Evolutionary conservation across 1,284 basidiomycete genomes (phyloP).

Genomic region (Microbotryum intermedium): DNA sequence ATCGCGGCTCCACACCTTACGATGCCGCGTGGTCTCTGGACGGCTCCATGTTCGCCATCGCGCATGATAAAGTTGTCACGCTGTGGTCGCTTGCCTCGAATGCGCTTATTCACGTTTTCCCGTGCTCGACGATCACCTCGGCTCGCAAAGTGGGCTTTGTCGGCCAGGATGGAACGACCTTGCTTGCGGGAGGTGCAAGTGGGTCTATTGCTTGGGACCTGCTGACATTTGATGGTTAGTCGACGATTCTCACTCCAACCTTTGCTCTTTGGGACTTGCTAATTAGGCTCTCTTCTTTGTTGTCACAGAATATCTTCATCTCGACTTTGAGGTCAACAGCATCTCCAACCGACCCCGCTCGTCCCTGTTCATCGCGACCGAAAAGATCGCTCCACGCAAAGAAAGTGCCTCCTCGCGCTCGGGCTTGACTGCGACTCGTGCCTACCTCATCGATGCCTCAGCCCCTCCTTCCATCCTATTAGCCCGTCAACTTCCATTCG

Average conservation of each 20-base stretch:
- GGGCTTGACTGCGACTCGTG: background rate
- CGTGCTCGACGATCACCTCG: slow-evolving; percentile 48
- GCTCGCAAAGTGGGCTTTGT: slow-evolving; percentile 47
- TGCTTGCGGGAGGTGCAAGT: slow-evolving; percentile 49
- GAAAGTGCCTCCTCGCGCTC: background rate
- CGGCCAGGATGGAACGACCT: slow-evolving; percentile 50
- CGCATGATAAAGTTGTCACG: slow-evolving; percentile 59
- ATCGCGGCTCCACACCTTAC: slow-evolving; percentile 55
- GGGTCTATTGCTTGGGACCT: slow-evolving; percentile 74
- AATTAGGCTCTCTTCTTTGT: slow-evolving; percentile 48
- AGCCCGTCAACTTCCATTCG: slow-evolving; percentile 13
- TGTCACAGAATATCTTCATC: slow-evolving; percentile 8
- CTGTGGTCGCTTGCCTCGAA: slow-evolving; percentile 68
- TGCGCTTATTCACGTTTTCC: slow-evolving; percentile 56
- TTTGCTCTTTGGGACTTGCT: slow-evolving; percentile 42
- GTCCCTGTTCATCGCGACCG: slow-evolving; percentile 2
- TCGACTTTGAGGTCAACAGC: slow-evolving; percentile 11
- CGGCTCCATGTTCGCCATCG: slow-evolving; percentile 72
- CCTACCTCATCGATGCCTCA: background rate
- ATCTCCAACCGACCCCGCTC: background rate
- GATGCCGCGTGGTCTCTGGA: slow-evolving; percentile 73
- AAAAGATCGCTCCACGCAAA: background rate
- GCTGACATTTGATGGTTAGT: slow-evolving; percentile 57
- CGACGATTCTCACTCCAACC: background rate
- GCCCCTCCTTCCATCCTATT: slow-evolving; percentile 6